Percentiles rank a stretch among this genome's conserved stretches.
These are phyloP conservation scores for Ilex paraguariensis DNA, from an alignment of 305 asterid species.

Conservation along the genomic window DNA sequence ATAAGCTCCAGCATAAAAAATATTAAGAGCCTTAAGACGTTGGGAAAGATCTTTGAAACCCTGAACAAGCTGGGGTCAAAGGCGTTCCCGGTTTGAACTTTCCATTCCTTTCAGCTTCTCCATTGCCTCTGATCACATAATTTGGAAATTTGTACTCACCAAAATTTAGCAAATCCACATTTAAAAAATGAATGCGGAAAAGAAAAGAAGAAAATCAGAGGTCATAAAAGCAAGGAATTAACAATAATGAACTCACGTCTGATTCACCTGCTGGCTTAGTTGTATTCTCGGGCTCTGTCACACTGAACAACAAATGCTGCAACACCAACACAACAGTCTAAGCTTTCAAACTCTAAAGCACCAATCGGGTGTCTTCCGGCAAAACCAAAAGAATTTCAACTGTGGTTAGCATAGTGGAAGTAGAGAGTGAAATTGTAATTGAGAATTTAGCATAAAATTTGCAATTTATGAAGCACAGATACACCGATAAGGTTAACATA, in stretches of 20 bases:
- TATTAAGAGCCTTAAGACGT: constrained; percentile 76
- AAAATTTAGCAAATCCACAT: constrained; percentile 12
- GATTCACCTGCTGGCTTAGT: constrained; percentile 84
- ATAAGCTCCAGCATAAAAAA: background rate
- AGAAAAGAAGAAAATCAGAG: background rate
- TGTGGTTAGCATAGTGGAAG: no score
- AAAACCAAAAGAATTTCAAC: no score
- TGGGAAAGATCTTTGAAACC: constrained; percentile 95
- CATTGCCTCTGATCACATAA: constrained; percentile 98
- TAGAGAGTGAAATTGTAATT: no score
- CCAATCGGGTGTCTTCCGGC: no score
- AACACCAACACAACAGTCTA: constrained; percentile 22
- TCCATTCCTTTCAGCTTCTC: constrained; percentile 98
- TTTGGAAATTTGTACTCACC: constrained; percentile 48
- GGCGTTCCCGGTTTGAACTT: constrained; percentile 78
- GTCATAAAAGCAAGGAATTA: constrained; percentile 6
- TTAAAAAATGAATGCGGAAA: no score
- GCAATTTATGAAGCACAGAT: no score
- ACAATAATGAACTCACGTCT: constrained; percentile 67
- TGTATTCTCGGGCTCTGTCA: constrained; percentile 75
- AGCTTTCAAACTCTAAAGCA: background rate
- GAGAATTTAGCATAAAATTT: no score
- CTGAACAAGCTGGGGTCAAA: constrained; percentile 92
- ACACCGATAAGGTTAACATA: no score
- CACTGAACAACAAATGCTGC: constrained; percentile 93